Base-by-base conservation (phyloP, 1,284 basidiomycete genomes). In the Ceraceosorus guamensis region DNA sequence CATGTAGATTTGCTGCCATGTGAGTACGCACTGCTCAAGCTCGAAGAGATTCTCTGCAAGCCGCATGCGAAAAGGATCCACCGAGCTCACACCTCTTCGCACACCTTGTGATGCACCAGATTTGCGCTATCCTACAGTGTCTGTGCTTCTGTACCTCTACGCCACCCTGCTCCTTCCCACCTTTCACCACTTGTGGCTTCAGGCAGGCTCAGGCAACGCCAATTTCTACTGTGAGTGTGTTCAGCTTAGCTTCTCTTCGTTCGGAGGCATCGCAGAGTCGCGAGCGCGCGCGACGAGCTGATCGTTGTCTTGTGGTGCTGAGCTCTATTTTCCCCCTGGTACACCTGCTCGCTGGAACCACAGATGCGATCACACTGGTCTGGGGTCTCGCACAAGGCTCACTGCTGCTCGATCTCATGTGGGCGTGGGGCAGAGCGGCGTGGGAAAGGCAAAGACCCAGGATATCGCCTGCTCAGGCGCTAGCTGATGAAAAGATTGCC, bases 141-240 rank as follows among this genome's bases (percentile, higher is more conserved):
- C 91, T 1, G 79, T 84, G 5, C 82, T 92, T 41, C 82, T 92
- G 1, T 88, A 92, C 64, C 79, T 89, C 0, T 91, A 97, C 72
- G 85, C 92, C 0, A 81, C 85, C 0, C 81, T 91, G 24, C 84
- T 98, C 8, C 82, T 97, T 56, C 92, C 91, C 0, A 81, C 95
- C 14, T 92, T 98, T 77, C 85, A 95, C 70, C 83, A 90, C 60
- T 80, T 97, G 4, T 98, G 95, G 93, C 82, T 97, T 4, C 81
- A 81, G 6, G 87, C 91, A 50, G 92, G 91, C 0, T 89, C 91
- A 5, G 93, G 91, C 1, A 98, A 98, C 71, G 91, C 93, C 46
- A 98, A 98, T 76, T 99, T 98, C 78, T 97, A 90, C 79, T 98
- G 24, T 24, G 24, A 24, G 24, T 24, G 24, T 24, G 24, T 24